Evolutionary conservation across 164 flowering plant species (phyloP).

Genomic region (Pachysandra terminalis): DNA sequence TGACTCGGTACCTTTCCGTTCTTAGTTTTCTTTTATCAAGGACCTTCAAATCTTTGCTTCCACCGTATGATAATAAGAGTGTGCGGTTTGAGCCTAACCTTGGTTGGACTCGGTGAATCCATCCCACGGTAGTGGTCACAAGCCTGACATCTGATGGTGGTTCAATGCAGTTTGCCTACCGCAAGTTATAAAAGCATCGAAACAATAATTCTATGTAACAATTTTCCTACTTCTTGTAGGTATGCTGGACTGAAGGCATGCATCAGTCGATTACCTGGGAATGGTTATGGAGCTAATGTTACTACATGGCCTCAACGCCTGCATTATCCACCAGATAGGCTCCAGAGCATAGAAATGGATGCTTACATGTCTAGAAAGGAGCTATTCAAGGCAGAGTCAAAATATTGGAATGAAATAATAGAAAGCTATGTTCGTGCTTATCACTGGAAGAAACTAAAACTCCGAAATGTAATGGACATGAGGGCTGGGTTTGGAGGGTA

Average conservation of each 20-base stretch:
- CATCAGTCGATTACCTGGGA: conserved; percentile 44
- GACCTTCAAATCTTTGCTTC: too few relatives aligned
- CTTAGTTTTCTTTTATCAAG: too few relatives aligned
- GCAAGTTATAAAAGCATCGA: not conserved
- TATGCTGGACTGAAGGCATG: conserved; percentile 40
- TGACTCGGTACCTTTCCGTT: too few relatives aligned
- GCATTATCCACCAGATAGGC: conserved; percentile 44
- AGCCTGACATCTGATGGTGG: not conserved
- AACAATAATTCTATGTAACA: not conserved
- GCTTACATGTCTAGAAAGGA: conserved; percentile 45
- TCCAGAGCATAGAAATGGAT: conserved; percentile 47
- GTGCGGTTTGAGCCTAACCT: too few relatives aligned
- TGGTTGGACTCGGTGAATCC: too few relatives aligned
- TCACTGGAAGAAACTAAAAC: conserved; percentile 29
- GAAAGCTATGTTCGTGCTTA: conserved; percentile 30
- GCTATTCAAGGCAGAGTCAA: conserved; percentile 44
- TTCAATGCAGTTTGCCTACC: not conserved
- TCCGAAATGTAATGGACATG: conserved; percentile 62
- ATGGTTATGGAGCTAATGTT: conserved; percentile 37
- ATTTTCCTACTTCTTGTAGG: conserved; percentile 25
- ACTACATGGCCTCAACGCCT: conserved; percentile 46
- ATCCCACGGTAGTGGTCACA: too few relatives aligned
- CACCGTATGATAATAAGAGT: too few relatives aligned
- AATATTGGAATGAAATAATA: conserved; percentile 41
- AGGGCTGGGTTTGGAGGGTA: conserved; percentile 54